These are phyloP conservation scores for Colletotrichum cordylinicola DNA, from an alignment of 2,329 filamentous ascomycete genomes.

Conservation along the genomic window DNA sequence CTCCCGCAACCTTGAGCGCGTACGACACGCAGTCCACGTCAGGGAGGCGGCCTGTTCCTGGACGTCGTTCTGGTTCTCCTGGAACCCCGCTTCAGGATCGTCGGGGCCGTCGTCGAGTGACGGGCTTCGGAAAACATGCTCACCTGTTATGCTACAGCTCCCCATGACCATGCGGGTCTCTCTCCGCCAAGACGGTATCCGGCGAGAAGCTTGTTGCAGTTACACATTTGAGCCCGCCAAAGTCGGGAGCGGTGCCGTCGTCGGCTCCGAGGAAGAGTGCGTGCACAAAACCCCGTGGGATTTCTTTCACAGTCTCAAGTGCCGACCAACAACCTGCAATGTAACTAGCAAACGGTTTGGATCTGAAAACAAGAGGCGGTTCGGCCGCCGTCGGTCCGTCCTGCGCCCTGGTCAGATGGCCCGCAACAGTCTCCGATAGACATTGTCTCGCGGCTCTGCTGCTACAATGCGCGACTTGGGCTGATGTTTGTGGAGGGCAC, in stretches of 20 bases:
- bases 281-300: neutral
- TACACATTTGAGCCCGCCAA: neutral
- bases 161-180: neutral
- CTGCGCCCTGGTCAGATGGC: neutral
- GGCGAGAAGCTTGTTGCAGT: neutral
- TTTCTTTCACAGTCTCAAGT: neutral
- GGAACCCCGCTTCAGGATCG: neutral
- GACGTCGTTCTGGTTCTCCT: neutral
- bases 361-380: neutral
- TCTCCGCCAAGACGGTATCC: constrained; percentile 8
- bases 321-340: neutral
- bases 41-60: neutral
- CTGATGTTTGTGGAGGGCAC: neutral
- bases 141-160: neutral
- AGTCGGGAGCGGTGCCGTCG: neutral
- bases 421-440: neutral
- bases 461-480: neutral
- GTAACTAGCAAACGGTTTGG: neutral
- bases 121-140: neutral
- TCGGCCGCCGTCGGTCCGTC: neutral
- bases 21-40: neutral
- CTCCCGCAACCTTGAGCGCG: neutral
- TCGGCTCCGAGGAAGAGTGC: neutral
- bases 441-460: neutral
- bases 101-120: neutral